These are phyloP conservation scores for Sequoia sempervirens DNA, from an alignment of 75 land plant genomes.

Conservation along the genomic window DNA sequence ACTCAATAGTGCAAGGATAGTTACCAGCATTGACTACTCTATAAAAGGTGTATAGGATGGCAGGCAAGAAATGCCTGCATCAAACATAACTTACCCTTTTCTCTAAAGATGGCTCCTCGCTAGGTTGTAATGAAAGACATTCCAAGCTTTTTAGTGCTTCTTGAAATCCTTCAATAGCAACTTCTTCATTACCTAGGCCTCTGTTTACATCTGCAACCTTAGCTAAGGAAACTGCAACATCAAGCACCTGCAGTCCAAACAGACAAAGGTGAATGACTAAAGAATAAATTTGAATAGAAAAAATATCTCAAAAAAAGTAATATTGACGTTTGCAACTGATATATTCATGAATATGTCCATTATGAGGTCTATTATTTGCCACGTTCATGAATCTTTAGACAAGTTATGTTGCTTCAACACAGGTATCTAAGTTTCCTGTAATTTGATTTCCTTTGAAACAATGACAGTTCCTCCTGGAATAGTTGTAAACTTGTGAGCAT, in stretches of 20 bases:
- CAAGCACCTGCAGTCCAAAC: constrained; percentile 47
- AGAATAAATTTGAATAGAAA: neutral
- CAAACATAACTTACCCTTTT: constrained; percentile 40
- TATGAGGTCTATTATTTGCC: neutral
- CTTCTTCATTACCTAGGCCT: constrained; percentile 54
- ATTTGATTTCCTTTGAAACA: neutral
- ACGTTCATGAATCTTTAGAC: neutral
- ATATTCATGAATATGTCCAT: neutral
- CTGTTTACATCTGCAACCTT: constrained; percentile 96
- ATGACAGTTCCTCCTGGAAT: neutral
- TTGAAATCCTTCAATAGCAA: constrained; percentile 71
- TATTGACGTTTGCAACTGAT: neutral
- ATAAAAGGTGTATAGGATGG: neutral
- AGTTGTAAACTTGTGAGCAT: neutral
- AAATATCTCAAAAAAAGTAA: neutral
- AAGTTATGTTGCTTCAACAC: neutral
- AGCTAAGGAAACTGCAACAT: constrained; percentile 83
- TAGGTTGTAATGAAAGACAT: constrained; percentile 38
- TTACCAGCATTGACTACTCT: neutral
- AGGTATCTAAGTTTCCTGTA: neutral
- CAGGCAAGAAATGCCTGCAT: neutral
- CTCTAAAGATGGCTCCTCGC: constrained; percentile 40
- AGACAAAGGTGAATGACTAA: neutral
- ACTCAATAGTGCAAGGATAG: neutral
- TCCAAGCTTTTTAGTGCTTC: constrained; percentile 76